phyloP scores from a whole-genome alignment of 2,329 filamentous ascomycete species.

The Fusarium robinianum region DNA sequence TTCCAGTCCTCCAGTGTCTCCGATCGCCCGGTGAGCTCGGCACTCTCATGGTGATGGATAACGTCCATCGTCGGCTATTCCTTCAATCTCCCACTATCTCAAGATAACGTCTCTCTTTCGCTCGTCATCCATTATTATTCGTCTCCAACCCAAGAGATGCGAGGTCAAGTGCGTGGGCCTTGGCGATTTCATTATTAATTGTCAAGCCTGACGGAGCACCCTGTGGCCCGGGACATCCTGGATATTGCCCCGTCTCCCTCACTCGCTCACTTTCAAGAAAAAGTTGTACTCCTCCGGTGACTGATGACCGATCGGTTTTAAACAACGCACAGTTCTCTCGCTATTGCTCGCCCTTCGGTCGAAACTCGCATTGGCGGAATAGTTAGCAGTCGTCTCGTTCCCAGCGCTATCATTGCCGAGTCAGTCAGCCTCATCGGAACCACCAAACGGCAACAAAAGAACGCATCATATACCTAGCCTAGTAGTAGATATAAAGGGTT shows the following conservation, averaged over 20 bases:
- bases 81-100: constrained; percentile 9
- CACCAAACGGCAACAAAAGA: too few species aligned
- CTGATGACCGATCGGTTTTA: constrained; percentile 1
- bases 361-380: constrained; percentile 11
- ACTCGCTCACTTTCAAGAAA: too few species aligned
- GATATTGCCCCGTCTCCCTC: too few species aligned
- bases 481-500: too few species aligned
- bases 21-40: constrained; percentile 35
- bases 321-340: constrained; percentile 4
- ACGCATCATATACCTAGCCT: too few species aligned
- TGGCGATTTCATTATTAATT: constrained; percentile 23
- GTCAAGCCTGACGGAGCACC: constrained; percentile 18
- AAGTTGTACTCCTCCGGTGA: constrained; percentile 4
- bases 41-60: constrained; percentile 7
- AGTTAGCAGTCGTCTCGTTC: background rate
- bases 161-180: constrained; percentile 15
- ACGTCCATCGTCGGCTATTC: constrained; percentile 23
- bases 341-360: constrained; percentile 2
- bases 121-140: too few species aligned
- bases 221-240: constrained; percentile 14
- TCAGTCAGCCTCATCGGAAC: too few species aligned
- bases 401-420: constrained; percentile 5
- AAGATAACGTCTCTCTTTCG: constrained; percentile 10
- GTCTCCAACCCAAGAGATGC: constrained; percentile 1
- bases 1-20: constrained; percentile 20